Evolutionary conservation across 108 stramenopile genomes (phyloP).

Genomic region (Cyclostephanos invisitatus): DNA sequence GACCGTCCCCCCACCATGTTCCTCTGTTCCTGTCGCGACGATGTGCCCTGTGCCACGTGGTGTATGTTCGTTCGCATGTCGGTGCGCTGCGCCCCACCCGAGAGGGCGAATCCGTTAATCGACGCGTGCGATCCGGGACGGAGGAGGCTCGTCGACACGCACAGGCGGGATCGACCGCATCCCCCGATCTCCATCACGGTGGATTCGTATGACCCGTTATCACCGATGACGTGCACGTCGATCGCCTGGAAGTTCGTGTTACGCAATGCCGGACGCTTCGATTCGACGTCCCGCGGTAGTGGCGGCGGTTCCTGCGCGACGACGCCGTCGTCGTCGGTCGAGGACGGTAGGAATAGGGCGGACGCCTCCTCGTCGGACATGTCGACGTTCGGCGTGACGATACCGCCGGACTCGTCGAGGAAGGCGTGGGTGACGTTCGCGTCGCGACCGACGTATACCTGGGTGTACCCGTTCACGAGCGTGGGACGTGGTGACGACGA

Average conservation of each 20-base stretch:
- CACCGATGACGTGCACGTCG: conserved; percentile 79
- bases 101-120: conserved; percentile 77
- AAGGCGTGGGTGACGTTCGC: conserved; percentile 85
- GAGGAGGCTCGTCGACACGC: conserved; percentile 66
- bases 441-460: conserved; percentile 72
- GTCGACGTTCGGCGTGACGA: conserved; percentile 70
- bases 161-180: conserved; percentile 73
- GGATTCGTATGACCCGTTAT: conserved; percentile 60
- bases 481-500: conserved; percentile 50
- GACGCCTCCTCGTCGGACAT: conserved; percentile 47
- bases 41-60: conserved; percentile 84
- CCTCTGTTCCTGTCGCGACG: conserved; percentile 83
- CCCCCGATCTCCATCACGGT: conserved; percentile 82
- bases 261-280: conserved; percentile 65
- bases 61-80: conserved; percentile 92
- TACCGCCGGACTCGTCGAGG: conserved; percentile 83
- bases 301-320: no score
- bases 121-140: conserved; percentile 63
- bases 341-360: background rate
- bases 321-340: background rate
- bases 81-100: conserved; percentile 80
- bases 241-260: conserved; percentile 83
- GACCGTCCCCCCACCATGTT: conserved; percentile 91
- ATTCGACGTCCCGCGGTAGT: conserved; percentile 63
- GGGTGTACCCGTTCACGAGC: conserved; percentile 87